phyloP scores from a whole-genome alignment of 495 filamentous ascomycete species.

The Lichenothelia convexa region DNA sequence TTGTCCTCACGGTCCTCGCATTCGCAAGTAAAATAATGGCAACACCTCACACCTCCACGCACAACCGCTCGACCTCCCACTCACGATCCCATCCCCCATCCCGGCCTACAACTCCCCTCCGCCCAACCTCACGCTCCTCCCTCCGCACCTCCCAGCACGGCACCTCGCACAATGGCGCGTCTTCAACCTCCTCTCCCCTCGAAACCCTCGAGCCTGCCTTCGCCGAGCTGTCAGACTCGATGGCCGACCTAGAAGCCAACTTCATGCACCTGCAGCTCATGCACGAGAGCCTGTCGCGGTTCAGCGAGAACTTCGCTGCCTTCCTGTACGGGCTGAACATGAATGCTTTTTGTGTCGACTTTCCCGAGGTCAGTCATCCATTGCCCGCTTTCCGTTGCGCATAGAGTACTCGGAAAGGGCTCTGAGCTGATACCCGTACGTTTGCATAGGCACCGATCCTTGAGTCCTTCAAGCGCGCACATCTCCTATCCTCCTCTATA shows the following conservation, averaged over 20 bases:
- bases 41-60: slow-evolving; percentile 11
- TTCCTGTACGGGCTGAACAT: slow-evolving; percentile 95
- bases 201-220: slow-evolving; percentile 74
- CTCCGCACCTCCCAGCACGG: slow-evolving; percentile 40
- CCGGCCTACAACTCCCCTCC: slow-evolving; percentile 81
- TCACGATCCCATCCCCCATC: slow-evolving; percentile 39
- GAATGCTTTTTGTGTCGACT: slow-evolving; percentile 98
- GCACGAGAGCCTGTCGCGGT: slow-evolving; percentile 87
- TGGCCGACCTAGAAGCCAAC: slow-evolving; percentile 90
- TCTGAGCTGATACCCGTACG: too few species aligned
- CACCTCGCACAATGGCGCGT: slow-evolving; percentile 23
- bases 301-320: slow-evolving; percentile 88
- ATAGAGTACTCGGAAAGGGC: too few species aligned
- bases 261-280: slow-evolving; percentile 94
- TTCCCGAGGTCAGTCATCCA: slow-evolving; percentile 81
- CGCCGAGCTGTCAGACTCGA: slow-evolving; percentile 81
- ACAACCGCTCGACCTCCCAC: slow-evolving; percentile 14
- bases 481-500: slow-evolving; percentile 2
- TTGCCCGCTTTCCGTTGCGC: too few species aligned
- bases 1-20: too few species aligned
- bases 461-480: slow-evolving; percentile 54
- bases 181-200: slow-evolving; percentile 50
- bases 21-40: too few species aligned
- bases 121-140: slow-evolving; percentile 76
- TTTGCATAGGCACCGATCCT: too few species aligned